Evolutionary conservation across 106 monocot species (phyloP), one percentile per base, ranked within the genome.

Genomic region (Vanilla planifolia): DNA sequence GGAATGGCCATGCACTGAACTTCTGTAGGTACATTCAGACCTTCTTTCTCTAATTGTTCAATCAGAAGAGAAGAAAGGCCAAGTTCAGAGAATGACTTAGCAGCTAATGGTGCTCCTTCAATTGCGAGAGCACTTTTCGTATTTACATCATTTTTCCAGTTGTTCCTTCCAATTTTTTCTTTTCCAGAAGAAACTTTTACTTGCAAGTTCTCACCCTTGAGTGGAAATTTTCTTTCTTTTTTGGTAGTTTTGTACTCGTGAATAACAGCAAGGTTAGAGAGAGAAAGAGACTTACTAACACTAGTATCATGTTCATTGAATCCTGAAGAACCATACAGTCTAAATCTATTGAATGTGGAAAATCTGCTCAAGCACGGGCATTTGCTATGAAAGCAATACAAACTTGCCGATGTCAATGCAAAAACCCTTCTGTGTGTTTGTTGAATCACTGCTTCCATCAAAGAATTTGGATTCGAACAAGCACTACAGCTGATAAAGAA

Each of bases 1-100:
- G 90, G 90, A 62, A 96, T 90, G 20, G 90, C 90, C 25, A 86
- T 75, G 14, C 78, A 80, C 66, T 96, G 96, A n/a, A 90, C 79
- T 47, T 96, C 96, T 36, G 96, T 96, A 28, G 96, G 90, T 57
- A 63, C 68, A 48, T 66, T 79, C 30, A 96, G 56, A 33, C 84
- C 78, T 63, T 44, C 80, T 59, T 90, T 73, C 15, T 81, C 61
- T 19, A 90, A 60, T 67, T 66, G 66, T 51, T 80, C 71, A 25
- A 81, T 37, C 40, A 96, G 62, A 69, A 77, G 67, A 45, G 83
- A 79, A 55, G 95, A 78, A 40, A 96, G 70, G 5, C 68, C 77
- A 32, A 90, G 86, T 48, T 96, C 90, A 46, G 75, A 69, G 44
- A 96, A 96, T n/a, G 80, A 71, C 58, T 79, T 86, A 6, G 84